Conservation (phyloP, 345 rosid genomes). For the Populus tremula region DNA sequence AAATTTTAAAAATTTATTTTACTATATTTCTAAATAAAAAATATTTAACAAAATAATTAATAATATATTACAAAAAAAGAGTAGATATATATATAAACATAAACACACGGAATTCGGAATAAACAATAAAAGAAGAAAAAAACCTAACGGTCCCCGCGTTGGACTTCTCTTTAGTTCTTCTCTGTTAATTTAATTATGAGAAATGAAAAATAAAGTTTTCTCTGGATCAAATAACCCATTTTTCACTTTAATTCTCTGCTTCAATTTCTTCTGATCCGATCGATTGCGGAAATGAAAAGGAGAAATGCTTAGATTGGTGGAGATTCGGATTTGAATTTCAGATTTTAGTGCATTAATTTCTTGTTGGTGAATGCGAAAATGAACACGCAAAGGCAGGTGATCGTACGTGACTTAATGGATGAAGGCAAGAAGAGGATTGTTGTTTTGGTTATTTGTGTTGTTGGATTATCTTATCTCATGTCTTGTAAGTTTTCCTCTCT, state of each 20-base stretch:
- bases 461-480: conserved; percentile 90
- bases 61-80: no score
- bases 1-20: no score
- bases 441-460: conserved; percentile 73
- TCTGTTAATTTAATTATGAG: neutral
- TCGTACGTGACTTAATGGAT: conserved; percentile 73
- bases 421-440: conserved; percentile 95
- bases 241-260: neutral
- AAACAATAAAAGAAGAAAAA: neutral
- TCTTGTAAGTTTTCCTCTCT: conserved; percentile 52
- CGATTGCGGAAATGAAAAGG: conserved; percentile 4
- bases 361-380: conserved; percentile 24
- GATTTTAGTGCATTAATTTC: neutral
- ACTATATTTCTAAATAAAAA: no score
- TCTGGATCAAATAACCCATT: neutral
- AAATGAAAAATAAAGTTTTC: neutral
- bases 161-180: conserved; percentile 14
- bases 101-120: neutral
- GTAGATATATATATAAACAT: neutral
- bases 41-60: no score
- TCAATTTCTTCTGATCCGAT: neutral
- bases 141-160: conserved; percentile 48
- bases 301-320: neutral
- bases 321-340: conserved; percentile 11
- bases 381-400: conserved; percentile 61